These are phyloP conservation scores for Syzygium oleosum DNA, from an alignment of 345 rosid genomes.

Conservation along the genomic window DNA sequence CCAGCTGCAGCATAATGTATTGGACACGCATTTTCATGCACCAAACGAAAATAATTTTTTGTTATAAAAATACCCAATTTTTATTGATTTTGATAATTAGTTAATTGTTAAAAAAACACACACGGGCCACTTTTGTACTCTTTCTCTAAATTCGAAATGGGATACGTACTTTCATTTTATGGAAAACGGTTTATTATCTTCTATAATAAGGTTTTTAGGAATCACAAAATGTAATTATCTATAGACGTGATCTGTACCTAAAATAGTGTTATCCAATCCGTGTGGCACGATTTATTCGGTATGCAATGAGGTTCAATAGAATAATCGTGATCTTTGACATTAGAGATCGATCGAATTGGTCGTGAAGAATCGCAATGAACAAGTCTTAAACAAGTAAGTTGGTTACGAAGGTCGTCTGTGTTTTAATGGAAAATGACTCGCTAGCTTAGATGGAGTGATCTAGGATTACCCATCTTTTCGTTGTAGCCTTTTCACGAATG, in stretches of 20 bases:
- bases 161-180: neutral
- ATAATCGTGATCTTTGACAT: neutral
- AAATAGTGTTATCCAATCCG: neutral
- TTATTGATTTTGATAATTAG: neutral
- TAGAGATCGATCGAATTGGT: neutral
- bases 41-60: neutral
- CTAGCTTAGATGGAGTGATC: neutral
- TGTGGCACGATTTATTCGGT: rapidly evolving
- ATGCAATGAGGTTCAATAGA: neutral
- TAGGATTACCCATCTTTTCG: neutral
- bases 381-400: neutral
- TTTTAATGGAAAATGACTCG: neutral
- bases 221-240: neutral
- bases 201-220: neutral
- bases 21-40: neutral
- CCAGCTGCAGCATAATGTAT: neutral
- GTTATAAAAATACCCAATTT: neutral
- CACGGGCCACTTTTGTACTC: neutral
- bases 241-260: neutral
- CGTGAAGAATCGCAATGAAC: neutral
- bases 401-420: neutral
- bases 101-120: neutral
- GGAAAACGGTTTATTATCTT: neutral
- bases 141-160: neutral
- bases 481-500: neutral